These are phyloP conservation scores for Xylariaceae sp. DNA, from an alignment of 2,329 filamentous ascomycete genomes.

Conservation along the genomic window DNA sequence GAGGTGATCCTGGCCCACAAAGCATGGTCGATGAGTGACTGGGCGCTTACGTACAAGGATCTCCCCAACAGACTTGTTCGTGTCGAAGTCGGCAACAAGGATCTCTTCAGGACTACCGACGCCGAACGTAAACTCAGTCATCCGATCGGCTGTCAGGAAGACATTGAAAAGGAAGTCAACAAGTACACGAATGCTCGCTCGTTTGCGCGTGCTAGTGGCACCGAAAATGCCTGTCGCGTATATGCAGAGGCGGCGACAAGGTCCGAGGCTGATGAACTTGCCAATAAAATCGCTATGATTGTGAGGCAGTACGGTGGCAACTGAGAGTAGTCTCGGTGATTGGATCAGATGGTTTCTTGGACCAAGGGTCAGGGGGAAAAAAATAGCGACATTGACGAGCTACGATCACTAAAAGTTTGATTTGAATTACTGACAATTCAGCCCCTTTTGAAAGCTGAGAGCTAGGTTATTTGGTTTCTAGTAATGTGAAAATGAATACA, in stretches of 20 bases:
- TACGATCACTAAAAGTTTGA: constrained; percentile 15
- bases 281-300: constrained; percentile 71
- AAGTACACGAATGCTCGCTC: constrained; percentile 87
- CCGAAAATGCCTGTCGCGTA: constrained; percentile 91
- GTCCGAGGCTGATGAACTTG: constrained; percentile 85
- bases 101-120: constrained; percentile 82
- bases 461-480: constrained; percentile 3
- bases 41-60: constrained; percentile 88
- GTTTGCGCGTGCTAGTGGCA: constrained; percentile 89
- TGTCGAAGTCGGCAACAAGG: constrained; percentile 82
- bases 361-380: not conserved
- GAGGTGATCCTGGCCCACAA: constrained; percentile 96
- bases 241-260: constrained; percentile 91
- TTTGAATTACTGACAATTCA: constrained; percentile 7
- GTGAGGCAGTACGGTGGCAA: constrained; percentile 55
- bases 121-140: constrained; percentile 83
- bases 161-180: constrained; percentile 81
- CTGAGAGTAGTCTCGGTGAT: constrained; percentile 1
- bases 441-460: constrained; percentile 4
- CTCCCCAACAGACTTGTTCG: constrained; percentile 92
- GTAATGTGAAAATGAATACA: not conserved
- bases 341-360: not conserved
- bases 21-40: constrained; percentile 81
- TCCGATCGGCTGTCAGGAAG: constrained; percentile 71
- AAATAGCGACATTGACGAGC: constrained; percentile 11